Evolutionary conservation across 2,329 filamentous ascomycete genomes (phyloP).

Genomic region (Byssoonygena ceratinophila): DNA sequence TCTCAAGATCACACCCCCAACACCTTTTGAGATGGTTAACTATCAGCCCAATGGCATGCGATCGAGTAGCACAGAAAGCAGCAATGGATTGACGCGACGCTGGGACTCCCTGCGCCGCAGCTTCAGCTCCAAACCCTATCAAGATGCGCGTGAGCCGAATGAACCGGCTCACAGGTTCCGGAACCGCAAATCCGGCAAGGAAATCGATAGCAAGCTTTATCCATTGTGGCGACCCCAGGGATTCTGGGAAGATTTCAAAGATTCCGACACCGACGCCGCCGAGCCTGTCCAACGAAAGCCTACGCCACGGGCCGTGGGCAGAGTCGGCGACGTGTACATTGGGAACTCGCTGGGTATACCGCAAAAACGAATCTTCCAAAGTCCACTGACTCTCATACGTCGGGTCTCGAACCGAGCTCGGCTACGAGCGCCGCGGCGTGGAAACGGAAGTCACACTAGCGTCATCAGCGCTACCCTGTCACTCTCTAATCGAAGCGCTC

Average conservation of each 20-base stretch:
- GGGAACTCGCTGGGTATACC: slow-evolving; percentile 49
- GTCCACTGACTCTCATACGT: slow-evolving; percentile 28
- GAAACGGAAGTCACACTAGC: slow-evolving; percentile 20
- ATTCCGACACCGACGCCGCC: slow-evolving; percentile 32
- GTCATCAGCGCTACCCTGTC: slow-evolving; percentile 26
- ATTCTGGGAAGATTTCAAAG: slow-evolving; percentile 51
- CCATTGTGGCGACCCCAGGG: slow-evolving; percentile 54
- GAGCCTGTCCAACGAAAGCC: slow-evolving; percentile 21
- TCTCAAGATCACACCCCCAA: slow-evolving; percentile 47
- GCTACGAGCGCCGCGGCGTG: slow-evolving; percentile 17
- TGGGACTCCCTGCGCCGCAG: slow-evolving; percentile 32
- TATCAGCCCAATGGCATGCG: slow-evolving; percentile 25
- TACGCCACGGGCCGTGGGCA: slow-evolving; percentile 18
- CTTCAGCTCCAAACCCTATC: slow-evolving; percentile 29
- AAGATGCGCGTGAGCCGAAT: slow-evolving; percentile 12
- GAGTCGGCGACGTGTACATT: slow-evolving; percentile 31
- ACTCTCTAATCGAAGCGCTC: slow-evolving; percentile 13
- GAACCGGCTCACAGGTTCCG: slow-evolving; percentile 28
- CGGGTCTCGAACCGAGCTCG: slow-evolving; percentile 25
- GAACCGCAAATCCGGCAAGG: slow-evolving; percentile 35
- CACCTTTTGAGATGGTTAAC: slow-evolving; percentile 38
- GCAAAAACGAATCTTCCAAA: slow-evolving; percentile 37
- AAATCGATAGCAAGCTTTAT: slow-evolving; percentile 43
- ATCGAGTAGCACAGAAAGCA: slow-evolving; percentile 19
- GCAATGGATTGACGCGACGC: slow-evolving; percentile 22